Conservation (phyloP, 202 grass and related monocot species). For the Dendrocalamus latiflorus region DNA sequence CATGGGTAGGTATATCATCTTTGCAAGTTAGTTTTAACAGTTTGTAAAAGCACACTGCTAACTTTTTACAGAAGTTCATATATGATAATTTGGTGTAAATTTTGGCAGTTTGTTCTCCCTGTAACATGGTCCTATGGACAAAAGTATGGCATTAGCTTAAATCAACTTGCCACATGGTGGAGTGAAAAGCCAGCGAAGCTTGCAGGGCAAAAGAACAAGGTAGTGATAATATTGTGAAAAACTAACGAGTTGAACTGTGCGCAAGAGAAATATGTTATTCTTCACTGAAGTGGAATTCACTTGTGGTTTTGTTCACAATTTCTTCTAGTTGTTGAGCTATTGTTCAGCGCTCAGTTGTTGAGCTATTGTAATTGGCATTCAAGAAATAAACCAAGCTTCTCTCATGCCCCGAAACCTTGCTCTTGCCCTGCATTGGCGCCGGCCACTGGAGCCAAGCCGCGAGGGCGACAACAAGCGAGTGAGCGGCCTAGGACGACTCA, state of each 20-base stretch:
- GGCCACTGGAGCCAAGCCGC: too few species aligned
- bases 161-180: constrained; percentile 80
- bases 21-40: constrained; percentile 53
- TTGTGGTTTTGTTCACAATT: neutral
- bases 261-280: neutral
- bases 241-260: neutral
- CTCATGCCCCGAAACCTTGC: too few species aligned
- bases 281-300: neutral
- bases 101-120: constrained; percentile 79
- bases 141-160: constrained; percentile 62
- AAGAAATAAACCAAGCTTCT: too few species aligned
- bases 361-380: neutral
- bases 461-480: too few species aligned
- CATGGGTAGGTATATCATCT: constrained; percentile 95
- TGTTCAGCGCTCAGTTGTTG: neutral
- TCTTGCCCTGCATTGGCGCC: too few species aligned
- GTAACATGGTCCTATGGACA: constrained; percentile 80
- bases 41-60: neutral
- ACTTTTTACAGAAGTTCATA: neutral
- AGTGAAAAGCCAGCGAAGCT: constrained; percentile 83
- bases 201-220: constrained; percentile 76
- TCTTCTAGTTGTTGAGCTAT: neutral
- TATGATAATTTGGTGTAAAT: neutral
- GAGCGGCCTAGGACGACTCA: neutral
- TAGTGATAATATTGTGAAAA: constrained; percentile 14